Percentiles rank a stretch among this genome's conserved stretches.
Conservation (phyloP, 2,329 filamentous ascomycete genomes). For the Lasiodiplodia theobromae region DNA sequence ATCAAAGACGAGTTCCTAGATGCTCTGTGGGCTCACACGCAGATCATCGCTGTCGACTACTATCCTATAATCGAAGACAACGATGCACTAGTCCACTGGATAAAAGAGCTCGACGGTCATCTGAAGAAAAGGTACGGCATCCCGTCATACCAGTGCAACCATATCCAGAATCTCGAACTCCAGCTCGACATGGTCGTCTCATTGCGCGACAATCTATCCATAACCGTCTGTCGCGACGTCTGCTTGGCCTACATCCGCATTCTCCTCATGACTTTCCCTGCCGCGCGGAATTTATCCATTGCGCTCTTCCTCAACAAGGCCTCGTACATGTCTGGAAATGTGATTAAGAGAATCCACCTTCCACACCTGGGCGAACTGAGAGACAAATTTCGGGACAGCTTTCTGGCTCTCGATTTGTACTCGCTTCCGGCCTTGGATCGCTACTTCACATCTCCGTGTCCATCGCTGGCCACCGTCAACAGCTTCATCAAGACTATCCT, state of each 20-base stretch:
- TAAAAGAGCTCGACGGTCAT: not conserved
- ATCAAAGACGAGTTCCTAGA: not conserved
- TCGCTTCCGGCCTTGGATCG: not conserved
- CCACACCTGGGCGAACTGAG: not conserved
- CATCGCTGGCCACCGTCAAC: not conserved
- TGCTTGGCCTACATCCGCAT: no score
- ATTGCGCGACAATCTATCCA: no score
- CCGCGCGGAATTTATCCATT: no score
- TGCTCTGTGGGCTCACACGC: not conserved
- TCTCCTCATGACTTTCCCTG: no score
- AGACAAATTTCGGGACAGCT: not conserved
- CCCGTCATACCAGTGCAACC: no score
- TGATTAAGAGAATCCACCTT: not conserved
- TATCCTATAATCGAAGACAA: not conserved
- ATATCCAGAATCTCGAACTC: no score
- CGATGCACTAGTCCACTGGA: not conserved
- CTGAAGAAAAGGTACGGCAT: not conserved
- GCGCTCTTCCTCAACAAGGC: not conserved
- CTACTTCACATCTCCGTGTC: not conserved
- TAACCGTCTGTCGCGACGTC: no score
- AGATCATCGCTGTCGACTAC: no score
- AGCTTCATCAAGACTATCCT: not conserved
- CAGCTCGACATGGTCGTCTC: no score
- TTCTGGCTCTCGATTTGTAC: not conserved
- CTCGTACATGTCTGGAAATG: not conserved